Evolutionary conservation across 1,139 yeast species (phyloP).

Genomic region (Blastobotrys aristatus): DNA sequence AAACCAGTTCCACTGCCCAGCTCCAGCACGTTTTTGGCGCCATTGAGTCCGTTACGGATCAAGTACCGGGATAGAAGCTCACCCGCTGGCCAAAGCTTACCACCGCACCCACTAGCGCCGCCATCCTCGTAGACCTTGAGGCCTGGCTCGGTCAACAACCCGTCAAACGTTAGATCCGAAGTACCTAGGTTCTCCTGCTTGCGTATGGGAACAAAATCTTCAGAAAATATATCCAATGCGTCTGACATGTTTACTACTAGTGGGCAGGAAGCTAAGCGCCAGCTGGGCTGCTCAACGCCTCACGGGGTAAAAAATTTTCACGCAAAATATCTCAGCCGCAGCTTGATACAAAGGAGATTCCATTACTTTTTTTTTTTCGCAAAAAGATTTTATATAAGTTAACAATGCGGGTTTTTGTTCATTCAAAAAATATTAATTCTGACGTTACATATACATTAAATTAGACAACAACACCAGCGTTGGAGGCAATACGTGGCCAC

Average conservation of each 20-base stretch:
- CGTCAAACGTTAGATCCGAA: conserved; percentile 40
- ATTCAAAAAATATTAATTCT: conserved; percentile 16
- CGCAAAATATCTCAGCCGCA: conserved; percentile 1
- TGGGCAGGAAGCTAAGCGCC: neutral
- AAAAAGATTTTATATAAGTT: too few relatives aligned
- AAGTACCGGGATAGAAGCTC: conserved; percentile 46
- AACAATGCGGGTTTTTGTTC: too few relatives aligned
- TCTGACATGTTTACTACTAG: conserved; percentile 1
- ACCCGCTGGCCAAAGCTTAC: conserved; percentile 56
- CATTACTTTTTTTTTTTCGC: too few relatives aligned
- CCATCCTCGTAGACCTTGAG: conserved; percentile 49
- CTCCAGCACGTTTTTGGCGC: conserved; percentile 40
- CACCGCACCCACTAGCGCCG: conserved; percentile 57
- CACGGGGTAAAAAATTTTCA: neutral
- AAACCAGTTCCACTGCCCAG: conserved; percentile 56
- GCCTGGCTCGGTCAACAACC: conserved; percentile 36
- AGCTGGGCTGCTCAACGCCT: neutral
- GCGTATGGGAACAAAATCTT: conserved; percentile 34
- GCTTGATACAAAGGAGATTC: too few relatives aligned
- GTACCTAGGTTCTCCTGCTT: conserved; percentile 40
- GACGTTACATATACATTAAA: neutral
- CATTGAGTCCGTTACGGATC: conserved; percentile 29
- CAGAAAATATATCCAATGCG: conserved; percentile 4
- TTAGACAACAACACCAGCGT: conserved; percentile 99
- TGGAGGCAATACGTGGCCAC: conserved; percentile 99